Evolutionary conservation across 148 eudicot genomes (phyloP), one percentile per base, ranked within the genome.

Genomic region (Chenopodium quinoa): DNA sequence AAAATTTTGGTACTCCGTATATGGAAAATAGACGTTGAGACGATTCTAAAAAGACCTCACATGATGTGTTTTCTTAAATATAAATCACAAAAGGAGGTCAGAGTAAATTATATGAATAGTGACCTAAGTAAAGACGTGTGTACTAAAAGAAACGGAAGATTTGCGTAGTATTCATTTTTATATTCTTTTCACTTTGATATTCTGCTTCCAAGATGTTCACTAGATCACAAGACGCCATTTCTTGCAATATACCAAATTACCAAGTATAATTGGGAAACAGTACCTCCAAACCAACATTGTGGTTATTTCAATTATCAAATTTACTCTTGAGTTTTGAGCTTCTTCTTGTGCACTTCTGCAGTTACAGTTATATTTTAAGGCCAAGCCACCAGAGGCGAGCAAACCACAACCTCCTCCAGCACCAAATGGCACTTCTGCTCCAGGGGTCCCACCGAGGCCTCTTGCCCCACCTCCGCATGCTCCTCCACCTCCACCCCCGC

Each of bases 291-390:
- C 16, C 17, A 3, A 5, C 11, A 62, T 8, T 62, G n/a, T 7
- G 12, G 25, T 31, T 25, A 56, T 31, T 12, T 58, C 48, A 32
- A 9, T 20, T 19, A 8, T 40, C 44, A 40, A 65, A 8, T 27
- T 22, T 34, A 10, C 10, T 50, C 11, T 64, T 64, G 25, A 76
- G 2, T 31, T 22, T 44, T 27, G 40, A 4, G 79, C 81, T 32
- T 48, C 81, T 5, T 29, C 48, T 13, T 1, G 23, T 46, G 32
- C n/a, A 67, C 34, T 83, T 76, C 1, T 86, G 74, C 97, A 95
- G 98, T 83, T 96, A 90, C 99, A 96, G 76, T 86, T 96, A 58
- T 96, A 96, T 82, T 96, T 96, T 91, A 96, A 96, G 89, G 65
- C 86, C 16, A 96, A 96, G 90, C 95, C 98, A 83, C 95, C 98